These are phyloP conservation scores for Pilobolus umbonatus DNA, from an alignment of 192 early-diverging fungal genomes.

Conservation along the genomic window DNA sequence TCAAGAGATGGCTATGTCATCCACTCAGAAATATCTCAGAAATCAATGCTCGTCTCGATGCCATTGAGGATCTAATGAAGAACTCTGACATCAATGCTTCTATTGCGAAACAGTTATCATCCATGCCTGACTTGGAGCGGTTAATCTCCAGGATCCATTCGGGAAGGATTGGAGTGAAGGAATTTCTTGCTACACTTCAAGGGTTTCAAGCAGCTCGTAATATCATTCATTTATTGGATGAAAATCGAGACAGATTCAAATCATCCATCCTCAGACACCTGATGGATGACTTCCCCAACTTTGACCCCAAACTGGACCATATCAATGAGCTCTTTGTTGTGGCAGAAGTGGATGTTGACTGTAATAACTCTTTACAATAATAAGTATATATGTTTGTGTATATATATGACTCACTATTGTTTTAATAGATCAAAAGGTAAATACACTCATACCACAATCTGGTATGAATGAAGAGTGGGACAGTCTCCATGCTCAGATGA, in stretches of 20 bases:
- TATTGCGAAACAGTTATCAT: conserved; percentile 38
- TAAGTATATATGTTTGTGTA: background rate
- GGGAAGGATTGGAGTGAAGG: conserved; percentile 76
- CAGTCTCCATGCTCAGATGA: conserved; percentile 47
- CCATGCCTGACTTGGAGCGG: conserved; percentile 86
- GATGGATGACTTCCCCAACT: conserved; percentile 43
- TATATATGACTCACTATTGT: background rate
- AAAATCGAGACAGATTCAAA: conserved; percentile 42
- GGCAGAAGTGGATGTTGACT: conserved; percentile 32
- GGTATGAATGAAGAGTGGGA: conserved; percentile 84
- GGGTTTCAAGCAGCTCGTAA: conserved; percentile 43
- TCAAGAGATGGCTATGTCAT: conserved; percentile 85
- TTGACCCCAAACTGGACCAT: conserved; percentile 61
- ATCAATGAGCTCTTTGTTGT: conserved; percentile 54
- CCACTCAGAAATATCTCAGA: conserved; percentile 62
- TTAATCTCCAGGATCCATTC: conserved; percentile 87
- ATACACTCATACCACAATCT: conserved; percentile 54
- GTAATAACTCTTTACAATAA: conserved; percentile 10
- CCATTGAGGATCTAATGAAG: conserved; percentile 75
- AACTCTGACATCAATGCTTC: conserved; percentile 44
- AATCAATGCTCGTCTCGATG: conserved; percentile 85
- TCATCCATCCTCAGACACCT: conserved; percentile 51
- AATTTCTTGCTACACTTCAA: conserved; percentile 70
- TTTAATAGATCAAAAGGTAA: conserved; percentile 31
- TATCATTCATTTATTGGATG: conserved; percentile 32